Evolutionary conservation across 306 rosid species (phyloP).

Genomic region (Comarum palustre): DNA sequence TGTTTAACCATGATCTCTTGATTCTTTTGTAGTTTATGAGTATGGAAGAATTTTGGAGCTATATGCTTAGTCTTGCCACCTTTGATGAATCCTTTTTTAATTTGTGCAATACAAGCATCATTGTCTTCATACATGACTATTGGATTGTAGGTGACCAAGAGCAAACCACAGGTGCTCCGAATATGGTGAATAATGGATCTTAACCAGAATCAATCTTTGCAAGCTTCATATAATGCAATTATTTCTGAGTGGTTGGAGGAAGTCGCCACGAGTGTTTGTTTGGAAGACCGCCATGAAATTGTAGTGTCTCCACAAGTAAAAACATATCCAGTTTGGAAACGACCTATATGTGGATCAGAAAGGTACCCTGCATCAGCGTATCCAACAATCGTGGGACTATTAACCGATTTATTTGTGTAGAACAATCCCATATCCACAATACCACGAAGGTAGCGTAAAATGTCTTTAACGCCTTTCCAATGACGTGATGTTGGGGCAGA

Average conservation of each 20-base stretch:
- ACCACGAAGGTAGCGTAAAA: background rate
- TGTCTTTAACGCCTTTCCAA: background rate
- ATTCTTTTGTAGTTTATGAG: background rate
- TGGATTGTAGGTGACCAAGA: no score
- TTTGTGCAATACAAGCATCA: no score
- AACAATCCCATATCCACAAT: background rate
- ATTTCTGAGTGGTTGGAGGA: slow-evolving; percentile 12
- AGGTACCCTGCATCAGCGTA: background rate
- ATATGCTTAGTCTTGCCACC: slow-evolving; percentile 2
- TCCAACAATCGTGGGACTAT: background rate
- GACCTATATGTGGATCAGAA: background rate
- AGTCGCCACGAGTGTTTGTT: background rate
- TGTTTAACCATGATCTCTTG: background rate
- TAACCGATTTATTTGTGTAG: background rate
- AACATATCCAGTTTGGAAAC: background rate
- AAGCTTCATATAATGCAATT: background rate
- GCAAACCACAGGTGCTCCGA: no score
- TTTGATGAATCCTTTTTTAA: background rate
- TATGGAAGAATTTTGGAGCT: background rate
- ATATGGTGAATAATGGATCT: background rate
- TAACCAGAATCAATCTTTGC: background rate
- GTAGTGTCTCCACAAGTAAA: background rate
- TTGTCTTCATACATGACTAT: no score
- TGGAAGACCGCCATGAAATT: background rate
- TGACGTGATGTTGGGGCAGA: background rate